These are phyloP conservation scores for Lobosporangium transversale DNA, from an alignment of 192 early-diverging fungal species.

Conservation along the genomic window DNA sequence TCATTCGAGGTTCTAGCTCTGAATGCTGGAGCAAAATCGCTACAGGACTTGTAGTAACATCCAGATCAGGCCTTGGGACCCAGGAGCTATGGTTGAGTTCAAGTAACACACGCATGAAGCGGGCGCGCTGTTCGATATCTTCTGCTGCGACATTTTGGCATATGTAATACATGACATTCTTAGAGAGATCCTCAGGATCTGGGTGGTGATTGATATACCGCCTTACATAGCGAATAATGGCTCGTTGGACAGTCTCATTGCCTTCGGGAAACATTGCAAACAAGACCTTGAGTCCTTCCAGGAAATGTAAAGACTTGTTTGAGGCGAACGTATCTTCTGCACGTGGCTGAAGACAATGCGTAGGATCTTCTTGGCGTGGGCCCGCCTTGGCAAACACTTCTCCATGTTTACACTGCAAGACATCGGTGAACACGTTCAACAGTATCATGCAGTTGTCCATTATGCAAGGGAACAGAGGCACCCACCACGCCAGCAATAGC, in stretches of 20 bases:
- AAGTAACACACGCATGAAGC: not conserved
- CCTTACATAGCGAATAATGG: not conserved
- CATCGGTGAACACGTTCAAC: not conserved
- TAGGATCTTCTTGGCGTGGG: not conserved
- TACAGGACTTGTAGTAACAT: constrained; percentile 5
- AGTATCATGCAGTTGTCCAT: not conserved
- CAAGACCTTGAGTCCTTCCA: not conserved
- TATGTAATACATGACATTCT: constrained; percentile 1
- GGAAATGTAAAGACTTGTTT: not conserved
- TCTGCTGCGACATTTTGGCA: not conserved
- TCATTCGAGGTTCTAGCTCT: not conserved
- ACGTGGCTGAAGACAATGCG: not conserved
- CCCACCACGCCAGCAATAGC: not conserved
- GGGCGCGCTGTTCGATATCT: not conserved
- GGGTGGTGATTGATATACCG: constrained; percentile 4
- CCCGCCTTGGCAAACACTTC: not conserved
- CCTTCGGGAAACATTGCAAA: not conserved
- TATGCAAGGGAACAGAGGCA: not conserved
- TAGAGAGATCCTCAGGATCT: not conserved
- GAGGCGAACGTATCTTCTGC: not conserved
- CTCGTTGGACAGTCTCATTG: not conserved
- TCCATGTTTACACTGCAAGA: not conserved
- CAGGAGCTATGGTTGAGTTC: not conserved
- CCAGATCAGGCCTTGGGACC: constrained; percentile 17
- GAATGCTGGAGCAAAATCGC: not conserved